Base-by-base conservation (phyloP, 2,329 filamentous ascomycete genomes). In the Erysiphe neolycopersici region DNA sequence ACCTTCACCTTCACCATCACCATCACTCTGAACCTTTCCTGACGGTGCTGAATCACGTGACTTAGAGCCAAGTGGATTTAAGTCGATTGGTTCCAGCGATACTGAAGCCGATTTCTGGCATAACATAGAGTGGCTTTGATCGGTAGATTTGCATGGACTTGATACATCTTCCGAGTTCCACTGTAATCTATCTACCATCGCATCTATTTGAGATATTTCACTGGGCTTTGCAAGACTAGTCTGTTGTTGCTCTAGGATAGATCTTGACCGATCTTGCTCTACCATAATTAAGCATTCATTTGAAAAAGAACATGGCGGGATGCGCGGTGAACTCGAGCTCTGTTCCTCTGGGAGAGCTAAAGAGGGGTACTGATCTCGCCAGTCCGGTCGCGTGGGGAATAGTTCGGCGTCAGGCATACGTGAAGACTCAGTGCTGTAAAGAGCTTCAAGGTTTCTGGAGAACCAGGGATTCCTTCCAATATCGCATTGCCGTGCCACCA, bases 1-100 rank as follows among this genome's bases (percentile, higher is more conserved):
- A 37, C 67, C 5, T 67, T 66, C 39, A 67, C 67, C 66, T 41
- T 67, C 32, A 37, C 67, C 5, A 67, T 66, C 39, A 67, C 67
- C 52, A 63, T 67, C 51, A 59, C 53, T 45, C 51, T 48, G n/a
- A 42, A 50, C 33, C 55, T 56, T n/a, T 60, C 61, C 32, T 63
- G 63, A 46, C 59, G 61, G 37, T 53, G 57, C 26, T 59, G 60
- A 49, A 44, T 54, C 39, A 56, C 51, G 42, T 17, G 63, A 60
- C 41, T 54, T 55, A 4, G 63, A 60, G 47, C 57, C 59, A 39
- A 62, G 52, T n/a, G 60, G 53, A 42, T 61, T 62, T n/a, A 60
- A 58, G 41, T 54, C 56, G 43, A 63, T 56, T n/a, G 53, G 53
- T 12, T 41, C 52, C 35, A 54, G 46, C 12, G 62, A 58, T 43